Base-by-base conservation (phyloP, 495 filamentous ascomycete species). In the Aspergillus taichungensis region DNA sequence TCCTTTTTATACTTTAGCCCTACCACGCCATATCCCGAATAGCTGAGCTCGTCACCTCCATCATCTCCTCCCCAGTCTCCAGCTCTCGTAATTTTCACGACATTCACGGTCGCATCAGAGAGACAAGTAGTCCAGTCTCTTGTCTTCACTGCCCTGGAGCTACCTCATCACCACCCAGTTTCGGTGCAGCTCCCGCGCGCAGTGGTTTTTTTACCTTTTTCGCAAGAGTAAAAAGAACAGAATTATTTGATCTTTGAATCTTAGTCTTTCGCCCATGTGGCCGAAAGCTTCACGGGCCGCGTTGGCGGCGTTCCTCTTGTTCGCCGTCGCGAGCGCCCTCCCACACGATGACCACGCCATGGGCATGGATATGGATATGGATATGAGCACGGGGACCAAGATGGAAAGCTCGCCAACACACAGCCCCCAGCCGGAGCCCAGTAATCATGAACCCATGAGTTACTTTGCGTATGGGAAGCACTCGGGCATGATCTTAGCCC, bases 401-500 rank as follows among this genome's bases (percentile, higher is more conserved):
- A 67, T 69, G 55, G 63, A 60, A 46, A 57, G 60, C 47, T 40
- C 50, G 24, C 30, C 27, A 10, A 37, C 40, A 9, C 39, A 12
- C 71, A 69, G 11, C 78, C 75, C 61, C 18, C 48, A 48, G 12
- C 8, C 56, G 13, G 48, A 53, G 10, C 35, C 46, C 14, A 47
- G 30, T 13, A 49, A 55, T 10, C 52, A 64, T 24, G 60, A 57
- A 10, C 62, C 63, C 1, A 64, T 71, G 47, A 94, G 80, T 51
- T 98, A 96, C 67, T 95, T 92, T 57, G 72, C 77, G 5, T 78
- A 85, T 49, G 63, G 72, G 5, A 80, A 85, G 31, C 75, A 87
- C 54, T 72, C 72, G 30, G 71, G 74, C 6, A 67, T 81, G 42
- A 84, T 98, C 55, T 69, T 84, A 37, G 79, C 74, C 29, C 92